Conservation (phyloP, 1,139 yeast species). For the Blastobotrys capitulatus region DNA sequence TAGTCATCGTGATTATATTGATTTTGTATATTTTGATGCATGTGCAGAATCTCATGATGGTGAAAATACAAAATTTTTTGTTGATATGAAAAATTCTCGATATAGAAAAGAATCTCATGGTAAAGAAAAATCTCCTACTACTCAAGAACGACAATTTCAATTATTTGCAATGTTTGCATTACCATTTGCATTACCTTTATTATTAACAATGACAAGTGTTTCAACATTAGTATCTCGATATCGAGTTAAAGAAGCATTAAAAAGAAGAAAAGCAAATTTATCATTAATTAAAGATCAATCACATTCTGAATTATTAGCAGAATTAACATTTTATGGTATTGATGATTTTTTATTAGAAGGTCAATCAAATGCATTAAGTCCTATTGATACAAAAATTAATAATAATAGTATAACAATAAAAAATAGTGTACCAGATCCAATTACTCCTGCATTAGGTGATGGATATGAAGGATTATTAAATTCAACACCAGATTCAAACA, state of each 20-base stretch:
- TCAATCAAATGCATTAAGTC: background rate
- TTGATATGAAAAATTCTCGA: constrained; percentile 26
- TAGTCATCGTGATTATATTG: constrained; percentile 21
- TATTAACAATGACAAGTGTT: constrained; percentile 22
- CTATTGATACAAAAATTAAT: background rate
- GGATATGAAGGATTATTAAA: constrained; percentile 20
- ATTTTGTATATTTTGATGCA: constrained; percentile 16
- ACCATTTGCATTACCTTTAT: constrained; percentile 26
- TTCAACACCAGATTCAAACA: constrained; percentile 18
- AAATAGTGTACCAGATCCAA: background rate
- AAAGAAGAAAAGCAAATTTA: constrained; percentile 4
- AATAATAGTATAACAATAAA: background rate
- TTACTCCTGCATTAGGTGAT: constrained; percentile 11
- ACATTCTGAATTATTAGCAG: constrained; percentile 21
- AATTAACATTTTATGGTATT: constrained; percentile 13
- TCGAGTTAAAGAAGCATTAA: constrained; percentile 19
- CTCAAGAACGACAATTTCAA: constrained; percentile 20
- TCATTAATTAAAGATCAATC: constrained; percentile 10
- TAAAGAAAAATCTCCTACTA: constrained; percentile 12
- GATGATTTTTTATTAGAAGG: constrained; percentile 12
- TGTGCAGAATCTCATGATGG: constrained; percentile 1
- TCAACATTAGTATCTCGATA: constrained; percentile 22
- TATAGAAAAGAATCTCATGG: constrained; percentile 13
- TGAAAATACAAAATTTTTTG: constrained; percentile 18
- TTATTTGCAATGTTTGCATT: constrained; percentile 14